phyloP scores from a whole-genome alignment of 202 grass and related monocot species.

The Dendrocalamus latiflorus region DNA sequence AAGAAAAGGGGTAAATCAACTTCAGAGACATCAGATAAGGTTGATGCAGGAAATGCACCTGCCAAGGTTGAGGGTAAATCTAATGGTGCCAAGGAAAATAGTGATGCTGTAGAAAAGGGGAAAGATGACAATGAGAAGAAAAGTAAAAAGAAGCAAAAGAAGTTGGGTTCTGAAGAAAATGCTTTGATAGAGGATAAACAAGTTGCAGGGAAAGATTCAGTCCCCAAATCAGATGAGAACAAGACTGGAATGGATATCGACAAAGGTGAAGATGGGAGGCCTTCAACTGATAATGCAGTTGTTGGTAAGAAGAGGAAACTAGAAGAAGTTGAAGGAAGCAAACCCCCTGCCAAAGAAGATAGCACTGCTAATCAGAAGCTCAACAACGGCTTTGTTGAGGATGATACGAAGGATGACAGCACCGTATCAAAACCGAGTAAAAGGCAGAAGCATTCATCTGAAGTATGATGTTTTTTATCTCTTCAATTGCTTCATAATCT shows the following conservation, averaged over 20 bases:
- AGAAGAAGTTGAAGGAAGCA: slow-evolving; percentile 25
- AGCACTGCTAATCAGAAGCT: neutral
- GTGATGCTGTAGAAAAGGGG: slow-evolving; percentile 16
- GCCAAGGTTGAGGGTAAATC: neutral
- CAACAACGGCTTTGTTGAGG: slow-evolving; percentile 23
- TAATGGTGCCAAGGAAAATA: slow-evolving; percentile 6
- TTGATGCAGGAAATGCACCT: slow-evolving; percentile 15
- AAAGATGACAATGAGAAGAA: slow-evolving; percentile 37
- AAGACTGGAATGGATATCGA: slow-evolving; percentile 28
- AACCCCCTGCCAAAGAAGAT: neutral
- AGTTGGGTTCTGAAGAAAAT: slow-evolving; percentile 42
- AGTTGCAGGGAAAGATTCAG: slow-evolving; percentile 22
- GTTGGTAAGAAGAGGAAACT: slow-evolving; percentile 57
- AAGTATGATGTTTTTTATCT: slow-evolving; percentile 41
- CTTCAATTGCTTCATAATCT: neutral
- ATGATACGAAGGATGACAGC: slow-evolving; percentile 27
- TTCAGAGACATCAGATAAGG: slow-evolving; percentile 21
- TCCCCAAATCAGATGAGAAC: slow-evolving; percentile 25
- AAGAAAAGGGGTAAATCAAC: slow-evolving; percentile 55
- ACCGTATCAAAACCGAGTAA: slow-evolving; percentile 37
- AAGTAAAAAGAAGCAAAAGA: slow-evolving; percentile 56
- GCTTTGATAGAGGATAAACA: slow-evolving; percentile 38
- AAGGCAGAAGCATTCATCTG: slow-evolving; percentile 62
- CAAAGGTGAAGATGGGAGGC: slow-evolving; percentile 17
- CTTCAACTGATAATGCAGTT: slow-evolving; percentile 33